phyloP scores from a whole-genome alignment of 805 yeast genomes.

The Brettanomyces bruxellensis region DNA sequence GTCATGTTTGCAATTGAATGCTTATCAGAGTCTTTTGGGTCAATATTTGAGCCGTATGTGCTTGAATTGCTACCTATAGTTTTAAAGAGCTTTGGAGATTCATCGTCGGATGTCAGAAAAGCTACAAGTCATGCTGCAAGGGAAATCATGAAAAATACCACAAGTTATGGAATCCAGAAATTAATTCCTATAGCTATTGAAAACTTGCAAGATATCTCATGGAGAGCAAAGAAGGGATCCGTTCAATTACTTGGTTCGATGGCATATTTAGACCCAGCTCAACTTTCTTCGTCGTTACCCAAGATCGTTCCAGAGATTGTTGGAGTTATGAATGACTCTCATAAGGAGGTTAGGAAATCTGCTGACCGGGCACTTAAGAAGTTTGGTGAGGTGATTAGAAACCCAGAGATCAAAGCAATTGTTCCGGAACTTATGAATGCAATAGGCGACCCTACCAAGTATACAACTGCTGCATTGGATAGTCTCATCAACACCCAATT shows the following conservation, averaged over 20 bases:
- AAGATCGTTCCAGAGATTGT: constrained; percentile 94
- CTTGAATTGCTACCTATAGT: constrained; percentile 75
- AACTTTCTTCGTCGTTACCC: constrained; percentile 80
- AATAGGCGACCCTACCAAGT: constrained; percentile 89
- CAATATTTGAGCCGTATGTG: constrained; percentile 87
- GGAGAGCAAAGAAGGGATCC: constrained; percentile 97
- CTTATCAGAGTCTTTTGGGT: constrained; percentile 65
- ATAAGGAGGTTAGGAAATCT: constrained; percentile 92
- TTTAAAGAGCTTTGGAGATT: constrained; percentile 77
- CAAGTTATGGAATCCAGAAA: constrained; percentile 84
- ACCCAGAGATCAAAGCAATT: constrained; percentile 90
- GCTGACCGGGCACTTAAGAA: constrained; percentile 83
- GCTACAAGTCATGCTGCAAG: constrained; percentile 85
- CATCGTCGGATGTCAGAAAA: constrained; percentile 73
- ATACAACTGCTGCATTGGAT: constrained; percentile 83
- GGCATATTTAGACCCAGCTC: constrained; percentile 96
- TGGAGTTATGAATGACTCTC: constrained; percentile 88
- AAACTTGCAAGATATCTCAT: constrained; percentile 78
- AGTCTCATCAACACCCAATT: constrained; percentile 83
- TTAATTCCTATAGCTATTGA: constrained; percentile 85
- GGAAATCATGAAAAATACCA: constrained; percentile 81
- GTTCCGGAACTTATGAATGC: constrained; percentile 86
- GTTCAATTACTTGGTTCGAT: constrained; percentile 93
- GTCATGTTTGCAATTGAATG: constrained; percentile 84
- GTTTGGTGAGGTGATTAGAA: constrained; percentile 94